These are phyloP conservation scores for Cerrena zonata DNA, from an alignment of 1,284 basidiomycete species.

Conservation along the genomic window DNA sequence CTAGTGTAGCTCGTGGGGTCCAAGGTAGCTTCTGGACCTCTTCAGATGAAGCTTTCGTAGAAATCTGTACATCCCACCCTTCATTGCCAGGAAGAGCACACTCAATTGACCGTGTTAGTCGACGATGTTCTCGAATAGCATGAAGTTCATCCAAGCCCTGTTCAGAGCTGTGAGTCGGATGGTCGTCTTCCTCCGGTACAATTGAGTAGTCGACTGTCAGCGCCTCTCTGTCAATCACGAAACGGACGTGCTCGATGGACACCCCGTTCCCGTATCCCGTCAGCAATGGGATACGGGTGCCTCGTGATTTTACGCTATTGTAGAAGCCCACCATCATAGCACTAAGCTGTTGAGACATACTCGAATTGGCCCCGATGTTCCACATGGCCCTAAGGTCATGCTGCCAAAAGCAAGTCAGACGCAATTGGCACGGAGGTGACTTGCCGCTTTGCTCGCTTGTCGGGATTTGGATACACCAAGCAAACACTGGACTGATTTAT, in stretches of 20 bases:
- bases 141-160: constrained; percentile 55
- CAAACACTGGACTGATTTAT: constrained; percentile 58
- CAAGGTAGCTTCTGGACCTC: constrained; percentile 72
- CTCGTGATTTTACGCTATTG: constrained; percentile 70
- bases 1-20: constrained; percentile 62
- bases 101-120: constrained; percentile 73
- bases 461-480: constrained; percentile 82
- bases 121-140: constrained; percentile 55
- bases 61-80: constrained; percentile 86
- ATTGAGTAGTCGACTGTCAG: constrained; percentile 84
- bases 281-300: constrained; percentile 70
- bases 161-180: constrained; percentile 30
- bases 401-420: constrained; percentile 91
- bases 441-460: constrained; percentile 23
- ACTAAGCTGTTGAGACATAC: constrained; percentile 67
- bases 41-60: constrained; percentile 65
- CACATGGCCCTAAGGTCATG: constrained; percentile 89
- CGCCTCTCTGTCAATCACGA: constrained; percentile 77
- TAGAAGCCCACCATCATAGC: constrained; percentile 77
- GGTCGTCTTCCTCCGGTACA: constrained; percentile 68
- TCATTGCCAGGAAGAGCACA: constrained; percentile 71
- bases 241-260: constrained; percentile 70
- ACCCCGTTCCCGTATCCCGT: constrained; percentile 79
- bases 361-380: constrained; percentile 63
- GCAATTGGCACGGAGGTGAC: constrained; percentile 42